These are phyloP conservation scores for Linnemannia exigua DNA, from an alignment of 192 early-diverging fungal species.

Conservation along the genomic window DNA sequence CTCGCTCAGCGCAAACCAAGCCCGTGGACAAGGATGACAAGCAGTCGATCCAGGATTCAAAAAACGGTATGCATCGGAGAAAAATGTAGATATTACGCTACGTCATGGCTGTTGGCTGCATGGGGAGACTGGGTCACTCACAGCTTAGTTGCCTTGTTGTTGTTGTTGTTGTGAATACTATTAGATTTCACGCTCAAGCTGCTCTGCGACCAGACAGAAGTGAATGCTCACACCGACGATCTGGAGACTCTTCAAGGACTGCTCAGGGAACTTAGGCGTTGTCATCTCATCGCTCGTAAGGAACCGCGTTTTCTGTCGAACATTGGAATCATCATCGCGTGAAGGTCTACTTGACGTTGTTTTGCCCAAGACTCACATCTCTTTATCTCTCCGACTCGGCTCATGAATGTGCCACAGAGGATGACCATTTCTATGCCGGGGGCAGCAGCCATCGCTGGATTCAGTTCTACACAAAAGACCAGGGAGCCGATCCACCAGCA, in stretches of 20 bases:
- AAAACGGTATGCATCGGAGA: slow-evolving; percentile 20
- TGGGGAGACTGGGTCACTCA: background rate
- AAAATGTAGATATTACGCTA: background rate
- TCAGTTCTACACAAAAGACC: slow-evolving; percentile 47
- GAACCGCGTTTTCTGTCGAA: background rate
- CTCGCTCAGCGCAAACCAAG: slow-evolving; percentile 46
- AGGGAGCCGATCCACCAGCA: background rate
- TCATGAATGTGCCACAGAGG: slow-evolving; percentile 22
- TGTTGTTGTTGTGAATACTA: background rate
- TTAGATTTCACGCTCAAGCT: slow-evolving; percentile 52
- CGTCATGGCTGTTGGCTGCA: background rate
- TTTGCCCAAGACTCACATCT: background rate
- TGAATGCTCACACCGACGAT: slow-evolving; percentile 42
- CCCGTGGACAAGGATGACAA: slow-evolving; percentile 45
- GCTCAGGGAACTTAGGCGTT: slow-evolving; percentile 38
- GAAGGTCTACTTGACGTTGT: background rate
- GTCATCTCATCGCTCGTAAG: slow-evolving; percentile 54
- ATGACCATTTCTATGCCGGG: slow-evolving; percentile 55
- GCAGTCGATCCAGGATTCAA: slow-evolving; percentile 30
- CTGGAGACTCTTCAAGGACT: slow-evolving; percentile 44
- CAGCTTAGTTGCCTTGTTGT: too few relatives aligned
- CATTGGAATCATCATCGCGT: background rate
- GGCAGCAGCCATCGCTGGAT: slow-evolving; percentile 58
- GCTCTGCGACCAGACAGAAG: slow-evolving; percentile 44
- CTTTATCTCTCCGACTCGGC: background rate